phyloP scores from a whole-genome alignment of 208 protist genomes.

The Crithidia thermophila region DNA sequence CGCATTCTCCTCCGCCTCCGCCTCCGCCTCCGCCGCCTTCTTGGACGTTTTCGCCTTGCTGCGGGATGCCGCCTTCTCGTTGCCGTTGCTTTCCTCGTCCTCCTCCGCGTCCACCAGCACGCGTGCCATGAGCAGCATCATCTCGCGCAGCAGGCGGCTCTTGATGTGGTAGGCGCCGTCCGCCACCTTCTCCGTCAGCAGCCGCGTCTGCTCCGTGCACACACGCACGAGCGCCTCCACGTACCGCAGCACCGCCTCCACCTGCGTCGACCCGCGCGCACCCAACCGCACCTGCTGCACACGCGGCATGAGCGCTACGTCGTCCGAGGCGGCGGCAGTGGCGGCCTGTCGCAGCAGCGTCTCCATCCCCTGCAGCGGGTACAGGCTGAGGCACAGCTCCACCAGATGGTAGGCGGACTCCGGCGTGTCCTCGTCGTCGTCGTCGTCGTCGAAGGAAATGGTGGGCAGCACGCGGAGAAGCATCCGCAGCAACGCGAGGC shows the following conservation, averaged over 20 bases:
- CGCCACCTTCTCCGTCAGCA: slow-evolving; percentile 63
- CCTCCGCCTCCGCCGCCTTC: slow-evolving; percentile 16
- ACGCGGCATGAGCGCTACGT: slow-evolving; percentile 33
- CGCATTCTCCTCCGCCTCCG: neutral
- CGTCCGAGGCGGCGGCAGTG: slow-evolving; percentile 19
- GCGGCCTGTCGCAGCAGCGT: slow-evolving; percentile 41
- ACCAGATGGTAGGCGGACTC: slow-evolving; percentile 58
- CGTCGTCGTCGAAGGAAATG: slow-evolving; percentile 56
- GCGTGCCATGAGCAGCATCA: slow-evolving; percentile 76
- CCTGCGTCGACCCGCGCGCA: slow-evolving; percentile 25
- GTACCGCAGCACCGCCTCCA: slow-evolving; percentile 47
- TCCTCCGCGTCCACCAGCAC: slow-evolving; percentile 44
- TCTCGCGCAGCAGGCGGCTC: slow-evolving; percentile 48
- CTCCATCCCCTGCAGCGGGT: slow-evolving; percentile 57
- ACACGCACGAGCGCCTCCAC: slow-evolving; percentile 50
- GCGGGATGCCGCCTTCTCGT: slow-evolving; percentile 5
- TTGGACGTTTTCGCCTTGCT: slow-evolving; percentile 2
- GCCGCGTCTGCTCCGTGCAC: slow-evolving; percentile 54
- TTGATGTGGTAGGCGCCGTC: slow-evolving; percentile 49
- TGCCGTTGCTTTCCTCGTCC: no score
- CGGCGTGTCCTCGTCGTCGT: slow-evolving; percentile 57
- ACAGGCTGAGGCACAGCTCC: slow-evolving; percentile 40
- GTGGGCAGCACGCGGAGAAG: slow-evolving; percentile 51
- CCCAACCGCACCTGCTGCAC: slow-evolving; percentile 22
- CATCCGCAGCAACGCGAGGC: slow-evolving; percentile 47